Conservation (phyloP, 2,329 filamentous ascomycete species). For the Apiospora marii region DNA sequence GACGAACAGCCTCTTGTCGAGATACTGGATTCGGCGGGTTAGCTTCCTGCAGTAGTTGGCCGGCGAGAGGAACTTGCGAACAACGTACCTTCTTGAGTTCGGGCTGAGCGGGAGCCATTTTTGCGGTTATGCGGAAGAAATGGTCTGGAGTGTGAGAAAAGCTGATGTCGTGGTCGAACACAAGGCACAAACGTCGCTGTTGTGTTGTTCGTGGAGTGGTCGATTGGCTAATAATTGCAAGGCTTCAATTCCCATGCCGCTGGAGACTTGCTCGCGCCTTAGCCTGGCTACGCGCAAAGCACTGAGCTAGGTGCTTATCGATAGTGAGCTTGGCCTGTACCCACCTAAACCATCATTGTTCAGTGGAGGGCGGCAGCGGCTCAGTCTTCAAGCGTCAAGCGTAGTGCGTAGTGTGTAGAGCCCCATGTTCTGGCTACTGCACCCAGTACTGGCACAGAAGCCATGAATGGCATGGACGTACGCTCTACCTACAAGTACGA, state of each 20-base stretch:
- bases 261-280: slow-evolving; percentile 7
- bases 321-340: not conserved
- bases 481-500: too few relatives aligned
- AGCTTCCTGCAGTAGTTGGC: not conserved
- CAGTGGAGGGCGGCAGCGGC: not conserved
- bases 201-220: not conserved
- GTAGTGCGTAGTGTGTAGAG: too few relatives aligned
- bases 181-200: not conserved
- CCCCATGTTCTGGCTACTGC: too few relatives aligned
- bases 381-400: too few relatives aligned
- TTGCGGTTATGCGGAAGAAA: slow-evolving; percentile 43
- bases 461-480: too few relatives aligned
- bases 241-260: slow-evolving; percentile 8
- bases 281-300: not conserved
- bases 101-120: slow-evolving; percentile 98
- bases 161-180: not conserved
- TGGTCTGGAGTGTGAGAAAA: not conserved
- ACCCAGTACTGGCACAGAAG: too few relatives aligned
- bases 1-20: slow-evolving; percentile 98
- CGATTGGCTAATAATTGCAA: slow-evolving; percentile 7
- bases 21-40: slow-evolving; percentile 72
- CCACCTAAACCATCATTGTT: not conserved
- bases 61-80: not conserved
- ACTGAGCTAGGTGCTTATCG: slow-evolving; percentile 1
- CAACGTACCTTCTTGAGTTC: slow-evolving; percentile 91